Conservation (phyloP, 2,329 filamentous ascomycete genomes). For the Acrocalymma vagum region DNA sequence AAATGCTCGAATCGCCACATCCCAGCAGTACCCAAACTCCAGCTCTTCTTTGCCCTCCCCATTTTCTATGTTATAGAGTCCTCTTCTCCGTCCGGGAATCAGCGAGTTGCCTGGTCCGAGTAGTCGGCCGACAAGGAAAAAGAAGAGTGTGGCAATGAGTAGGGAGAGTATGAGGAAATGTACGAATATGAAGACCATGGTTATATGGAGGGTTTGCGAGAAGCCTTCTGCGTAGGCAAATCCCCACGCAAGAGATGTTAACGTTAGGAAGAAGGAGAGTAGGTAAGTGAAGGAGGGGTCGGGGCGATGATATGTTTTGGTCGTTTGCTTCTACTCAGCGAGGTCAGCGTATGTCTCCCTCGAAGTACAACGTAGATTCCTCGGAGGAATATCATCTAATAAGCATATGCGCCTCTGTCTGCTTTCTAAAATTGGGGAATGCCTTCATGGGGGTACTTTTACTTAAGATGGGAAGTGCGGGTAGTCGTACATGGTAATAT, state of each 20-base stretch:
- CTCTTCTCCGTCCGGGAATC: constrained; percentile 60
- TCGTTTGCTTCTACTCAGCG: constrained; percentile 66
- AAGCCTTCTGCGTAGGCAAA: constrained; percentile 61
- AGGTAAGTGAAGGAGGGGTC: constrained; percentile 76
- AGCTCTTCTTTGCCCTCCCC: constrained; percentile 63
- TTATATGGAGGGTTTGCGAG: constrained; percentile 53
- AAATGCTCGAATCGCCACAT: constrained; percentile 73
- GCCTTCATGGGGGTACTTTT: too few species aligned
- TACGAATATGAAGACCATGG: constrained; percentile 59
- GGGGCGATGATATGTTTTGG: constrained; percentile 73
- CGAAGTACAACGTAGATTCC: constrained; percentile 47
- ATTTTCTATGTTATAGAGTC: constrained; percentile 65
- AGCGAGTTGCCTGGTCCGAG: constrained; percentile 66
- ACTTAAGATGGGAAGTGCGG: neutral
- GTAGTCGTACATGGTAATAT: constrained; percentile 68
- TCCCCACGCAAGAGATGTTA: constrained; percentile 66
- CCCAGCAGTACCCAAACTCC: constrained; percentile 77
- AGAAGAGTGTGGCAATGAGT: constrained; percentile 68
- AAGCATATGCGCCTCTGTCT: too few species aligned
- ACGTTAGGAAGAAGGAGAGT: constrained; percentile 69
- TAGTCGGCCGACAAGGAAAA: constrained; percentile 69
- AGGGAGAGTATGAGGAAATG: constrained; percentile 71
- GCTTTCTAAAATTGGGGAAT: too few species aligned
- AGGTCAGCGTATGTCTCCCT: constrained; percentile 1
- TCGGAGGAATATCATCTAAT: constrained; percentile 26